Base-by-base conservation (phyloP, 2,329 filamentous ascomycete species). In the Leptographium procerum region DNA sequence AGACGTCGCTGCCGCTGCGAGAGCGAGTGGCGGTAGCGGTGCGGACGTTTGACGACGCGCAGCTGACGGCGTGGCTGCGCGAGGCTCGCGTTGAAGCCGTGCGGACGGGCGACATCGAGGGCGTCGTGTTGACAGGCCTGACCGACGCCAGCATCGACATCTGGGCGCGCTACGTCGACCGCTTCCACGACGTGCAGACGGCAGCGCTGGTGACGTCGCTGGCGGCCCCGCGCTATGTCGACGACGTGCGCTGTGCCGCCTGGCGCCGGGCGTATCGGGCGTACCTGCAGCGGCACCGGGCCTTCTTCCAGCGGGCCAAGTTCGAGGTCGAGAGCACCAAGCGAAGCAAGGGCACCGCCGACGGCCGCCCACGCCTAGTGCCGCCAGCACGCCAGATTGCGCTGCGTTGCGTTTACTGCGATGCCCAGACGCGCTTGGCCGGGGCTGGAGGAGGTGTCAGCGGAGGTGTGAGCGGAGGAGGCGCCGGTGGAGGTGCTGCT, bases 301-400 rank as follows among this genome's bases (percentile, higher is more conserved):
- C 78, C 58, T 91, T 89, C 72, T 83, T 87, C 61, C 81, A 88
- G 63, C 83, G 88, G 52, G 87, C 87, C 57, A 86, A 86, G 65
- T 92, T 91, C 71, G 86, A 89, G 64, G 86, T 88, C 61, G 85
- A 88, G 68, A 87, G 88, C 66, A 89, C 86, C 28, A 83, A 84
- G 62, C 81, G 81, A 64, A 86, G 85, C 64, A 82, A 85, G 59
- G 57, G 57, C 33, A n/a, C 24, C 3, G 56, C 29, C 22, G 63
- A 62, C 29, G 86, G 86, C 47, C 70, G 73, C 9, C 81, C 81
- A n/a, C 79, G 81, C 9, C 78, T 88, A 63, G 83, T 82, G 59
- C 80, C 85, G 1, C 79, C 85, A 0, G 82, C 82, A 2, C 77
- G 85, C 34, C 87, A 89, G 70, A 82, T 92, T 57, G 83, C 86